phyloP scores from a whole-genome alignment of 208 protist genomes.

The Borovskyia barvae region DNA sequence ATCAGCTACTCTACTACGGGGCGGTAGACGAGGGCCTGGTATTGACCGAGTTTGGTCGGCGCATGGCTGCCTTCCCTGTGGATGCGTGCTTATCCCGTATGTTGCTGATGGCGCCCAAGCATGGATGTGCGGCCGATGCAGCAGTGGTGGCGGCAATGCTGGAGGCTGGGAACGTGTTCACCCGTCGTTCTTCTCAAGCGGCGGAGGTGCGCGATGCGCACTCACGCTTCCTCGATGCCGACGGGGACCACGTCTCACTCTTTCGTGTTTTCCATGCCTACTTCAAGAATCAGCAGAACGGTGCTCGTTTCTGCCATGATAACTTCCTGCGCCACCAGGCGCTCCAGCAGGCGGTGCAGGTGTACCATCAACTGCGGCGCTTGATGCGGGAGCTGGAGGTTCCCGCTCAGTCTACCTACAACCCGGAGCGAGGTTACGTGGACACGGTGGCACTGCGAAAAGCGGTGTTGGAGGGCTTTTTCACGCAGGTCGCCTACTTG shows the following conservation, averaged over 20 bases:
- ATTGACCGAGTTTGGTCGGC: conserved; percentile 66
- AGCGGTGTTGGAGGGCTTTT: conserved; percentile 83
- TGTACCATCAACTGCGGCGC: conserved; percentile 74
- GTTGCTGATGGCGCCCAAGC: conserved; percentile 69
- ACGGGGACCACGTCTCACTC: conserved; percentile 81
- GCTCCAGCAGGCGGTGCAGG: conserved; percentile 64
- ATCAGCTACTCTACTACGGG: conserved; percentile 97
- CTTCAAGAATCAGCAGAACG: conserved; percentile 23
- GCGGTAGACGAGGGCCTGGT: conserved; percentile 96
- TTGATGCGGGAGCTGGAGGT: conserved; percentile 54
- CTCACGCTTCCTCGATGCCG: conserved; percentile 40
- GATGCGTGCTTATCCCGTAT: conserved; percentile 94
- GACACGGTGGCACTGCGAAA: conserved; percentile 74
- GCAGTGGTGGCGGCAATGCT: conserved; percentile 88
- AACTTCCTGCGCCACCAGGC: conserved; percentile 69
- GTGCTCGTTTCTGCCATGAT: conserved; percentile 61
- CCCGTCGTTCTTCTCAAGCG: conserved; percentile 29
- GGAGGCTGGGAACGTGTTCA: conserved; percentile 70
- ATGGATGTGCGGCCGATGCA: conserved; percentile 81
- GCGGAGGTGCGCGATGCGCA: conserved; percentile 51
- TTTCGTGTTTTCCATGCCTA: conserved; percentile 84
- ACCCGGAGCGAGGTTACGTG: conserved; percentile 32
- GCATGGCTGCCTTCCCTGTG: conserved; percentile 73
- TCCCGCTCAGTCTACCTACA: conserved; percentile 61
- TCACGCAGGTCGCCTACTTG: conserved; percentile 76